phyloP scores from a whole-genome alignment of 129 eudicot genomes.

The Smallanthus sonchifolius region DNA sequence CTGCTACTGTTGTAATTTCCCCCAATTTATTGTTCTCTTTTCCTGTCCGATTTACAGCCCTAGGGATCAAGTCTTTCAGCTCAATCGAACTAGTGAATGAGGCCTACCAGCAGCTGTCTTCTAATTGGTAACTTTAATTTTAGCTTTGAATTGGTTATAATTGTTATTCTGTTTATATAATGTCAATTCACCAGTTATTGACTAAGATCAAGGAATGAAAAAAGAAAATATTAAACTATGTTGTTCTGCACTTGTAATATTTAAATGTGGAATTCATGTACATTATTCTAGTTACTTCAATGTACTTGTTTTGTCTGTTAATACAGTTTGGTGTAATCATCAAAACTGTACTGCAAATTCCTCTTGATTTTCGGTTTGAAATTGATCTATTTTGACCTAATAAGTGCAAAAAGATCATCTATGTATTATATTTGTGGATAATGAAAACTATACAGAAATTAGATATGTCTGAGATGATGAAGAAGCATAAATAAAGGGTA shows the following conservation, averaged over 20 bases:
- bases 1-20: background rate
- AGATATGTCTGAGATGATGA: background rate
- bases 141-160: background rate
- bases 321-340: constrained; percentile 10
- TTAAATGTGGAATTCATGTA: background rate
- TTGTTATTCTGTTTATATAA: background rate
- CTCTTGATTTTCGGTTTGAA: background rate
- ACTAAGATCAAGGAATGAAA: background rate
- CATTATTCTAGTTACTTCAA: background rate
- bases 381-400: background rate
- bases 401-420: background rate
- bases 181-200: background rate
- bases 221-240: no score
- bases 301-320: background rate
- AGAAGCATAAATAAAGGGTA: background rate
- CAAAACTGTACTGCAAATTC: background rate
- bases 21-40: background rate
- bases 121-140: constrained; percentile 44
- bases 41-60: constrained; percentile 30
- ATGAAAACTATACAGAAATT: background rate
- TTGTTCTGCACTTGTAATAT: background rate
- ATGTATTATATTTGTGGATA: background rate
- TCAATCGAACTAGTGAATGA: constrained; percentile 55
- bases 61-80: constrained; percentile 51
- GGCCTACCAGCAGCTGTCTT: constrained; percentile 52